Conservation (phyloP, 306 rosid species). For the Malus orientalis region DNA sequence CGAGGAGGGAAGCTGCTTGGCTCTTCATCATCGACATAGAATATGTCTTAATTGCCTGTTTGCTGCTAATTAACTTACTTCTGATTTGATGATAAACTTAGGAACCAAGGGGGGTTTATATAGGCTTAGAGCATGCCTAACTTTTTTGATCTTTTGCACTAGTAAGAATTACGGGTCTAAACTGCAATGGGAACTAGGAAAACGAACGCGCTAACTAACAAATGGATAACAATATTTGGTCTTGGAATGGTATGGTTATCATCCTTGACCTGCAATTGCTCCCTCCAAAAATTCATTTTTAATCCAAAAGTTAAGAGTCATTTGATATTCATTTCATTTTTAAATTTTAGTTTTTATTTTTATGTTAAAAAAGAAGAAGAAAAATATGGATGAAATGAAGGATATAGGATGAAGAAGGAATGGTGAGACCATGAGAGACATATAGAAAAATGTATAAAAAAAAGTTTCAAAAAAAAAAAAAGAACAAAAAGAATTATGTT, state of each 20-base stretch:
- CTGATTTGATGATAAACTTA: neutral
- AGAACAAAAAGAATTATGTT: too few relatives aligned
- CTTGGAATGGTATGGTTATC: neutral
- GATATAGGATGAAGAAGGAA: too few relatives aligned
- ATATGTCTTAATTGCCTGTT: neutral
- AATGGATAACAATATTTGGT: neutral
- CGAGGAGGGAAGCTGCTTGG: neutral
- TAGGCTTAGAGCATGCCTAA: neutral
- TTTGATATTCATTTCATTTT: too few relatives aligned
- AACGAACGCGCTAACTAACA: neutral
- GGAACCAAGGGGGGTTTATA: neutral
- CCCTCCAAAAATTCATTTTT: neutral
- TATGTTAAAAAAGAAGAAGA: too few relatives aligned
- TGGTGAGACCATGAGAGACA: too few relatives aligned
- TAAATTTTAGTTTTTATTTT: too few relatives aligned
- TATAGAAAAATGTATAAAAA: too few relatives aligned
- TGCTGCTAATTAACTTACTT: neutral
- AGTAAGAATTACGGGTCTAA: neutral
- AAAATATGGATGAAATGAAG: too few relatives aligned
- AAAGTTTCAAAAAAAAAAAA: too few relatives aligned
- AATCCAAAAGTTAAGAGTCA: too few relatives aligned
- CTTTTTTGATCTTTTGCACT: neutral
- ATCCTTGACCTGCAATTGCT: neutral
- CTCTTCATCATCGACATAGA: neutral
- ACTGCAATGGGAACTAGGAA: neutral